Evolutionary conservation across 1,284 basidiomycete species (phyloP).

Genomic region (Wallemia mellicola): DNA sequence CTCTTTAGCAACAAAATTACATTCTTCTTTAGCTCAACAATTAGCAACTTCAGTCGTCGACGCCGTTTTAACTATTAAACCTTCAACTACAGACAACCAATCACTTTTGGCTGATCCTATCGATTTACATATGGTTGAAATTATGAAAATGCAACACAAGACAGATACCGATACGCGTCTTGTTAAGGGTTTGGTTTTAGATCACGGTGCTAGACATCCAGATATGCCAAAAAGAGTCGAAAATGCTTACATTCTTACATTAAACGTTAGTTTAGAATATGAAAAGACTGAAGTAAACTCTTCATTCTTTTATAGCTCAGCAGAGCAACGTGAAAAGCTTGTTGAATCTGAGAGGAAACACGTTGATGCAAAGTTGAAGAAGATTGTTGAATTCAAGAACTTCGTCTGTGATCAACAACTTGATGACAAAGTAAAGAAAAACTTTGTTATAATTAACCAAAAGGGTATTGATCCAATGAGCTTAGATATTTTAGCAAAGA

Average conservation of each 20-base stretch:
- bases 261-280: conserved; percentile 96
- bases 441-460: conserved; percentile 92
- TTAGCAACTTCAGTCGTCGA: conserved; percentile 82
- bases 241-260: conserved; percentile 78
- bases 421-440: conserved; percentile 50
- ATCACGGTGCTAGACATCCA: conserved; percentile 86
- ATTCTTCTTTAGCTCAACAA: conserved; percentile 49
- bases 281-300: conserved; percentile 99
- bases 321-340: conserved; percentile 94
- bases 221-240: conserved; percentile 98
- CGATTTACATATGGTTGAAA: conserved; percentile 96
- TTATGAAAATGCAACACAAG: conserved; percentile 99
- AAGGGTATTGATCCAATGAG: conserved; percentile 98
- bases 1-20: conserved; percentile 80
- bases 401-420: conserved; percentile 76
- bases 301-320: conserved; percentile 95
- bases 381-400: conserved; percentile 93
- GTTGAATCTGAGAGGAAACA: conserved; percentile 89
- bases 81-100: conserved; percentile 24
- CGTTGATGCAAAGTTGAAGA: conserved; percentile 78
- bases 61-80: conserved; percentile 67
- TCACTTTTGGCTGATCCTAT: conserved; percentile 55
- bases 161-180: conserved; percentile 95
- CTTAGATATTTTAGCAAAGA: conserved; percentile 85
- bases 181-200: conserved; percentile 73